Conservation (phyloP, 805 yeast genomes). For the Yarrowia osloensis region DNA sequence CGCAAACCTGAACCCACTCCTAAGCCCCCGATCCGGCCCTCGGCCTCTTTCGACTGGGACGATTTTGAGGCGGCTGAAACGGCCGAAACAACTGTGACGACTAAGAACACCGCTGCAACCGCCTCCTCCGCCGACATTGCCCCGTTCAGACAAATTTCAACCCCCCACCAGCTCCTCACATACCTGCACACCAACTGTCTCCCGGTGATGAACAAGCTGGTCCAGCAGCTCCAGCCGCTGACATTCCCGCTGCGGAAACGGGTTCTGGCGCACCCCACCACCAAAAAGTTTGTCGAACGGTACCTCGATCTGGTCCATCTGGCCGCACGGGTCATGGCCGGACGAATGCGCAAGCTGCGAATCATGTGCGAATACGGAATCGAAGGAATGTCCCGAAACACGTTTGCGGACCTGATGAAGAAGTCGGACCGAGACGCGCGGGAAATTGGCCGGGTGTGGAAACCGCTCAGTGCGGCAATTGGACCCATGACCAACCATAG, state of each 20-base stretch:
- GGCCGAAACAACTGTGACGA: too few species aligned
- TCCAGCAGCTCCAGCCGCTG: constrained; percentile 34
- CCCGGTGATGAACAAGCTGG: constrained; percentile 32
- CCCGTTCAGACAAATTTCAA: constrained; percentile 34
- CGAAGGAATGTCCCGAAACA: neutral
- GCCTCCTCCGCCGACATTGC: neutral
- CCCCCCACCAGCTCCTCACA: constrained; percentile 38
- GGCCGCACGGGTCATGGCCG: constrained; percentile 37
- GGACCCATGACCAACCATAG: constrained; percentile 31
- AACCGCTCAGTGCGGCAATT: constrained; percentile 32
- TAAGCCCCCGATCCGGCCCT: too few species aligned
- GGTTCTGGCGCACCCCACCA: constrained; percentile 35
- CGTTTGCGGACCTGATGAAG: neutral
- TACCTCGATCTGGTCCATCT: constrained; percentile 35
- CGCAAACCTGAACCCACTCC: neutral
- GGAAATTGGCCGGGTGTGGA: constrained; percentile 35
- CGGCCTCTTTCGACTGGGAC: constrained; percentile 11
- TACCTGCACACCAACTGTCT: constrained; percentile 36
- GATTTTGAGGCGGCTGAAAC: too few species aligned
- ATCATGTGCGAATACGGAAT: neutral
- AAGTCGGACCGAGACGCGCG: constrained; percentile 36
- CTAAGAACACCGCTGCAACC: too few species aligned
- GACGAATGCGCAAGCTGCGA: constrained; percentile 34
- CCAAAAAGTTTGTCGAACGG: constrained; percentile 35
- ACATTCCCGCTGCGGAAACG: constrained; percentile 35